Conservation (phyloP, 106 monocot species). For the Vanilla planifolia region DNA sequence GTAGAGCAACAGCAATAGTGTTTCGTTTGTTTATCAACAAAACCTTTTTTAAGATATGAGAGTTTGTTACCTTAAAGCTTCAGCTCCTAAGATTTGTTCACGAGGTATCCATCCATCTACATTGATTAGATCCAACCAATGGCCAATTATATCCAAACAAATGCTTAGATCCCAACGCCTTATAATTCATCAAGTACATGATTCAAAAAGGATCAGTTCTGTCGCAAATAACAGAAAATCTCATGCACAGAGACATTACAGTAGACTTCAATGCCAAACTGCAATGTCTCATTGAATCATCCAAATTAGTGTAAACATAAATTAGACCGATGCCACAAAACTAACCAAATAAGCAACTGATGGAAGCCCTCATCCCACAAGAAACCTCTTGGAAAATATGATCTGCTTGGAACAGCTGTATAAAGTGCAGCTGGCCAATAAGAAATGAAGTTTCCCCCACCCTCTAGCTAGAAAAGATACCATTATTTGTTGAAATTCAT, state of each 20-base stretch:
- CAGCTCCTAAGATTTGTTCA: conserved; percentile 90
- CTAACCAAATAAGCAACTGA: conserved; percentile 86
- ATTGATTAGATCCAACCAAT: conserved; percentile 97
- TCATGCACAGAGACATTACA: not conserved
- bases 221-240: not conserved
- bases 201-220: not conserved
- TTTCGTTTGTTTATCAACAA: not conserved
- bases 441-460: conserved; percentile 59
- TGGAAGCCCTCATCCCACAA: conserved; percentile 99
- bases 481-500: too few relatives aligned
- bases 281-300: not conserved
- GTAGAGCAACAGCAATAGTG: not conserved
- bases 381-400: conserved; percentile 95
- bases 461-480: conserved; percentile 39
- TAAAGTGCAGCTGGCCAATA: conserved; percentile 96
- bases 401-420: conserved; percentile 91
- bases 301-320: not conserved
- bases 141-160: conserved; percentile 87
- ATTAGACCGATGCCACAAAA: conserved; percentile 6
- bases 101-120: conserved; percentile 99
- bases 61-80: conserved; percentile 77
- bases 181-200: conserved; percentile 10
- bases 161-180: conserved; percentile 91
- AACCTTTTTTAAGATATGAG: not conserved
- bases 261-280: not conserved